Evolutionary conservation across 202 grass and related monocot species (phyloP).

Genomic region (Panicum virgatum): DNA sequence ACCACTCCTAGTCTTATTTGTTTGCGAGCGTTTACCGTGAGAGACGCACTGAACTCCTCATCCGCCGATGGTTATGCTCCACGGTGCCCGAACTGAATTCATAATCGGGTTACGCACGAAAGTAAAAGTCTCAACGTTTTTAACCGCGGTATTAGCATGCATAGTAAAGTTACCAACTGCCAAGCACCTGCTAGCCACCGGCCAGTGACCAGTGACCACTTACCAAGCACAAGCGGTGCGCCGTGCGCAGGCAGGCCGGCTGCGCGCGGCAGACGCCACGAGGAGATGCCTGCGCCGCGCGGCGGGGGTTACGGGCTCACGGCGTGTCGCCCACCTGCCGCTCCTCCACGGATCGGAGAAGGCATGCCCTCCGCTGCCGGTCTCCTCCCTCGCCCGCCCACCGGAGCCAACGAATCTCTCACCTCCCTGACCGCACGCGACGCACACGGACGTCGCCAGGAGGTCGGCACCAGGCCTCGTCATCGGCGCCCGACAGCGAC

Average conservation of each 20-base stretch:
- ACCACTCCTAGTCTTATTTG: too few species aligned
- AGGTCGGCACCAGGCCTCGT: neutral
- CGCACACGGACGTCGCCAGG: neutral
- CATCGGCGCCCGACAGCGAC: slow-evolving; percentile 10
- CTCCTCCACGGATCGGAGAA: slow-evolving; percentile 4
- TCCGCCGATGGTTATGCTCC: too few species aligned
- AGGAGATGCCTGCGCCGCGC: neutral
- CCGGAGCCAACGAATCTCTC: slow-evolving; percentile 11
- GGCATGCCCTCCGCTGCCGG: slow-evolving; percentile 15
- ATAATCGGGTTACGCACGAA: neutral
- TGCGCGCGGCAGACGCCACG: neutral
- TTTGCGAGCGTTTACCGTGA: too few species aligned
- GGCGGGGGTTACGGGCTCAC: neutral
- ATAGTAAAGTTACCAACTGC: neutral
- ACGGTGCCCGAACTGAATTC: too few species aligned
- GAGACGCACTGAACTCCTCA: too few species aligned
- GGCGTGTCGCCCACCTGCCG: neutral
- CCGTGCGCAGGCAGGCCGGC: too few species aligned
- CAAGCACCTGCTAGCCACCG: neutral
- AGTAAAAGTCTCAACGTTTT: neutral
- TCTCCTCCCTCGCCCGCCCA: neutral
- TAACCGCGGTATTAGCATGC: neutral
- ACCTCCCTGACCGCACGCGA: neutral
- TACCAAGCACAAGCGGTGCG: too few species aligned
- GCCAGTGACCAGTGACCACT: too few species aligned